Conservation (phyloP, 306 rosid genomes). For the Begonia peltatifolia region DNA sequence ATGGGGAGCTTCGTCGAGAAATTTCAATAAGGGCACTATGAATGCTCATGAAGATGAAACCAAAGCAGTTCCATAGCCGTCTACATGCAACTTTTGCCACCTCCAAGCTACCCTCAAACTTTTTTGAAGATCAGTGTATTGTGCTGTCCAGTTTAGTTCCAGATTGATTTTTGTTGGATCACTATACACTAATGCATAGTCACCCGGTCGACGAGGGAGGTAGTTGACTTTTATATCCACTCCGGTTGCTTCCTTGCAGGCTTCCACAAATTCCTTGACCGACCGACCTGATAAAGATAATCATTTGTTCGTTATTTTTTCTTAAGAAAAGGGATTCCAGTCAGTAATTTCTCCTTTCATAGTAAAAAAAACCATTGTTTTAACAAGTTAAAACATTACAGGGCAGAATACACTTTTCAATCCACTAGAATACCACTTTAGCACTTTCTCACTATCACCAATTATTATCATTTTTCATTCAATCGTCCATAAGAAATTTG, state of each 20-base stretch:
- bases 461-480: no score
- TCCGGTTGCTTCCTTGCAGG: constrained; percentile 91
- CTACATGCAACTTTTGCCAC: constrained; percentile 65
- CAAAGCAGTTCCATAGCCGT: constrained; percentile 42
- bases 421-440: no score
- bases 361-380: no score
- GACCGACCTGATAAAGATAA: constrained; percentile 51
- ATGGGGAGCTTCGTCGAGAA: neutral
- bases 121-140: constrained; percentile 47
- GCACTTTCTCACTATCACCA: no score
- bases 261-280: constrained; percentile 83
- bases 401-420: no score
- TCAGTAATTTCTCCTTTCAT: no score
- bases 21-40: neutral
- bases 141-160: constrained; percentile 76
- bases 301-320: neutral
- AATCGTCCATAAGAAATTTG: no score
- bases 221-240: constrained; percentile 51
- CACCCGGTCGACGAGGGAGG: constrained; percentile 79
- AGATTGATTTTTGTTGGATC: constrained; percentile 62
- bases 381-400: no score
- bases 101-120: constrained; percentile 68
- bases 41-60: neutral
- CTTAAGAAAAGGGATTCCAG: neutral
- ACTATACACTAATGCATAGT: constrained; percentile 77